These are phyloP conservation scores for Cokeromyces recurvatus DNA, from an alignment of 371 early-diverging fungal genomes.

Conservation along the genomic window DNA sequence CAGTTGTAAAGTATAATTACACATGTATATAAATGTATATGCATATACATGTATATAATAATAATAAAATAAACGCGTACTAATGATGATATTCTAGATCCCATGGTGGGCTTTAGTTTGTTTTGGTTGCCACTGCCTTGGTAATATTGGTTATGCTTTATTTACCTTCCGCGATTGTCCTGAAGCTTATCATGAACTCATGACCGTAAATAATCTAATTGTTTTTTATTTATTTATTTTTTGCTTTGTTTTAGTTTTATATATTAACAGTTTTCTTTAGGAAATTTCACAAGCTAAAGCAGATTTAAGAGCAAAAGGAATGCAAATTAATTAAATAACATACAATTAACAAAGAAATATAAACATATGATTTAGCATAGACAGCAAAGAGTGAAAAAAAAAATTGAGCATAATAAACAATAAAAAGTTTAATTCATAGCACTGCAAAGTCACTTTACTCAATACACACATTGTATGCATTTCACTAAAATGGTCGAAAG, in stretches of 20 bases:
- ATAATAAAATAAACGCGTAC: too few relatives aligned
- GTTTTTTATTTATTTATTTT: background rate
- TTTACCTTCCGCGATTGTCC: constrained; percentile 88
- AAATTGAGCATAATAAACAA: too few relatives aligned
- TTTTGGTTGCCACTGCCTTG: constrained; percentile 82
- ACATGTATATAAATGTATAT: too few relatives aligned
- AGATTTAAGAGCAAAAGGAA: constrained; percentile 58
- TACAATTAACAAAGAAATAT: background rate
- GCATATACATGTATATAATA: too few relatives aligned
- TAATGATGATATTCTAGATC: constrained; percentile 50
- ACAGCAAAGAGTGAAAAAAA: too few relatives aligned
- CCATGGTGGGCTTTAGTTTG: constrained; percentile 81
- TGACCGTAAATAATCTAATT: constrained; percentile 49
- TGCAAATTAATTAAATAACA: constrained; percentile 19
- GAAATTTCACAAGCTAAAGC: constrained; percentile 63
- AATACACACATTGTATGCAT: too few relatives aligned
- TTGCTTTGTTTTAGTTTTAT: background rate
- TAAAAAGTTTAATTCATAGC: too few relatives aligned
- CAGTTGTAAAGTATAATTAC: constrained; percentile 58
- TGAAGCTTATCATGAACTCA: constrained; percentile 77
- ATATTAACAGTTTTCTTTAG: constrained; percentile 22
- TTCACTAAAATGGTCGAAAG: too few relatives aligned
- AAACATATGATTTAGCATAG: too few relatives aligned
- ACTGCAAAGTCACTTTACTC: too few relatives aligned
- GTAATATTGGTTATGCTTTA: constrained; percentile 79